These are phyloP conservation scores for Pythium periplocum DNA, from an alignment of 352 stramenopile species.

Conservation along the genomic window DNA sequence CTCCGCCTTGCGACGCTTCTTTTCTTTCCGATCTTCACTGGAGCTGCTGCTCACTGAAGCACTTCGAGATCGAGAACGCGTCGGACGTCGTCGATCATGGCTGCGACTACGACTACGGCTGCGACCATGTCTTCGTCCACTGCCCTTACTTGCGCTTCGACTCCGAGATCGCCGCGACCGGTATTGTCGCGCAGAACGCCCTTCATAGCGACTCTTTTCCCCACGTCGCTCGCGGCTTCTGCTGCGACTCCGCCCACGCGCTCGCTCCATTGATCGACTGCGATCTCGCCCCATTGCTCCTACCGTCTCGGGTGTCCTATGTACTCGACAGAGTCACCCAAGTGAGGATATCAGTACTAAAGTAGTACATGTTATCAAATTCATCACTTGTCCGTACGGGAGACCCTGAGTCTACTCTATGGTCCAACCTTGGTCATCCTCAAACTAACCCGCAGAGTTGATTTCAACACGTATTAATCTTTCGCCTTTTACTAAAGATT, in stretches of 20 bases:
- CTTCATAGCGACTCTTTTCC: conserved; percentile 1
- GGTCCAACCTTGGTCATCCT: not conserved
- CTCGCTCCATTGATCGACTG: not conserved
- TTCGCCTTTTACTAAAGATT: conserved; percentile 95
- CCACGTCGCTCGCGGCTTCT: not conserved
- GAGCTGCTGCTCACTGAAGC: not conserved
- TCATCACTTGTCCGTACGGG: conserved; percentile 5
- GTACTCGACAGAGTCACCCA: no score
- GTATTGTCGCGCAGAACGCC: not conserved
- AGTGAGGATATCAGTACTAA: no score
- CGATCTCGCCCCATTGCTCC: not conserved
- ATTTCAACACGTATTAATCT: conserved; percentile 65
- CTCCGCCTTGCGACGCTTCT: conserved; percentile 3
- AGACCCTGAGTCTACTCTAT: conserved; percentile 2
- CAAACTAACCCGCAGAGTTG: conserved; percentile 25
- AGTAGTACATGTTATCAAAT: not conserved
- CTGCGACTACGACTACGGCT: conserved; percentile 3
- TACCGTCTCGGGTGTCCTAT: no score
- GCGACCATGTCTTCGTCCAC: not conserved
- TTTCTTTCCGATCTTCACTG: not conserved
- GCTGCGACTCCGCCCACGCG: conserved; percentile 8
- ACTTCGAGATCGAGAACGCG: conserved; percentile 5
- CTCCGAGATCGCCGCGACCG: conserved; percentile 4
- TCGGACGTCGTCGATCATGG: not conserved
- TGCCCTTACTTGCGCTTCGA: conserved; percentile 1